Conservation (phyloP, 108 stramenopile genomes). For the Stephanodiscus minutulus region DNA sequence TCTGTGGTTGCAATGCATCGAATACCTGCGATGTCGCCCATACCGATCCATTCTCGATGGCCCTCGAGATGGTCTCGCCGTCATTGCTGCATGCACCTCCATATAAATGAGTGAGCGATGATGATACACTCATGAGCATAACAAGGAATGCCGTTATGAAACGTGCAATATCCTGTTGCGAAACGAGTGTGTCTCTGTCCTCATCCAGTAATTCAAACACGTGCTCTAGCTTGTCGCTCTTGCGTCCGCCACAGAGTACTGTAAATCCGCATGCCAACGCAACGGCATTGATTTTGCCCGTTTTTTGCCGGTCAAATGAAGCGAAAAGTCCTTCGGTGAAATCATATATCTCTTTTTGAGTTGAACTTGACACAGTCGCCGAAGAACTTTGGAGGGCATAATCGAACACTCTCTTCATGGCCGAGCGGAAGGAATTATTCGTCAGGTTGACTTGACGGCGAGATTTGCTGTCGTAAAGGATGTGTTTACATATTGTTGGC, state of each 20-base stretch:
- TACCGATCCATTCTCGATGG: slow-evolving; percentile 74
- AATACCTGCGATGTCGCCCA: slow-evolving; percentile 82
- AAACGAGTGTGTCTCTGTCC: slow-evolving; percentile 66
- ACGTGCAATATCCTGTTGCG: slow-evolving; percentile 54
- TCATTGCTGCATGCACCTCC: slow-evolving; percentile 52
- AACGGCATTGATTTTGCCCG: slow-evolving; percentile 61
- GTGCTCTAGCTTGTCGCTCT: slow-evolving; percentile 90
- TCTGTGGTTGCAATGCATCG: slow-evolving; percentile 35
- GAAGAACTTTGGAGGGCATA: slow-evolving; percentile 15
- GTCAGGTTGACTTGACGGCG: slow-evolving; percentile 45
- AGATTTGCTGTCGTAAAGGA: slow-evolving; percentile 68
- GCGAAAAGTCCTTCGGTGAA: slow-evolving; percentile 74
- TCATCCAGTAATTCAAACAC: slow-evolving; percentile 85
- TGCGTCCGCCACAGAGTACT: slow-evolving; percentile 86
- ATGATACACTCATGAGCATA: slow-evolving; percentile 68
- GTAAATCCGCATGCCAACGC: slow-evolving; percentile 85
- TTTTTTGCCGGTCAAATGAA: slow-evolving; percentile 76
- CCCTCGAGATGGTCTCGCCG: slow-evolving; percentile 48
- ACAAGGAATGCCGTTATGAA: slow-evolving; percentile 84
- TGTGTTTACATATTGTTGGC: slow-evolving; percentile 66
- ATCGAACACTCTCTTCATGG: slow-evolving; percentile 59
- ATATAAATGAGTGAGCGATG: slow-evolving; percentile 51
- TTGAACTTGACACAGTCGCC: slow-evolving; percentile 17
- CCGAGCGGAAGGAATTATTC: slow-evolving; percentile 78
- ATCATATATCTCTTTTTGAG: slow-evolving; percentile 56